phyloP scores from a whole-genome alignment of 148 eudicot species.

The Chenopodium album region DNA sequence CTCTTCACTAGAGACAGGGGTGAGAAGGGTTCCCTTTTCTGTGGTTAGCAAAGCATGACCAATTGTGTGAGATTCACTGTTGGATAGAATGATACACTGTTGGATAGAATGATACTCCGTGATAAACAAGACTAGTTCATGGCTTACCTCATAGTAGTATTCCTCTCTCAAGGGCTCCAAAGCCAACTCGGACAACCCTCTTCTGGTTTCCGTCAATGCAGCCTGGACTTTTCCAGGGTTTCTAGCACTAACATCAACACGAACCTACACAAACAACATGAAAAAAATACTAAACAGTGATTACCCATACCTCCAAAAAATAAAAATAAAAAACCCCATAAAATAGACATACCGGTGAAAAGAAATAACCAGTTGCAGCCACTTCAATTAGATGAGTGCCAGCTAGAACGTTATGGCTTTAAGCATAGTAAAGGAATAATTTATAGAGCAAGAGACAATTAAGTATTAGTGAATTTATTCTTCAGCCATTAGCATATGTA shows the following conservation, averaged over 20 bases:
- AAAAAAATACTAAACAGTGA: not conserved
- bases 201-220: constrained; percentile 91
- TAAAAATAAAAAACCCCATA: constrained; percentile 1
- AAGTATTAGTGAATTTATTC: not conserved
- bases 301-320: too few relatives aligned
- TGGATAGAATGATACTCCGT: not conserved
- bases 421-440: constrained; percentile 50
- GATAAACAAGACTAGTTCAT: not conserved
- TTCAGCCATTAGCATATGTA: not conserved
- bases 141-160: constrained; percentile 79
- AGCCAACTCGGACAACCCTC: constrained; percentile 75
- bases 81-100: not conserved
- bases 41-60: constrained; percentile 25
- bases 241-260: constrained; percentile 95
- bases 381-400: constrained; percentile 99
- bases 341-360: constrained; percentile 73
- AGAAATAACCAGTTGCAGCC: constrained; percentile 79
- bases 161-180: constrained; percentile 93
- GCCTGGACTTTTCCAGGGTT: constrained; percentile 98
- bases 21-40: constrained; percentile 89
- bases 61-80: not conserved
- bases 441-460: constrained; percentile 1
- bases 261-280: constrained; percentile 43
- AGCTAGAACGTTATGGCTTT: constrained; percentile 85
- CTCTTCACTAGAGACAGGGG: constrained; percentile 72